These are phyloP conservation scores for Fraxinus albicans DNA, from an alignment of 305 asterid species.

Conservation along the genomic window DNA sequence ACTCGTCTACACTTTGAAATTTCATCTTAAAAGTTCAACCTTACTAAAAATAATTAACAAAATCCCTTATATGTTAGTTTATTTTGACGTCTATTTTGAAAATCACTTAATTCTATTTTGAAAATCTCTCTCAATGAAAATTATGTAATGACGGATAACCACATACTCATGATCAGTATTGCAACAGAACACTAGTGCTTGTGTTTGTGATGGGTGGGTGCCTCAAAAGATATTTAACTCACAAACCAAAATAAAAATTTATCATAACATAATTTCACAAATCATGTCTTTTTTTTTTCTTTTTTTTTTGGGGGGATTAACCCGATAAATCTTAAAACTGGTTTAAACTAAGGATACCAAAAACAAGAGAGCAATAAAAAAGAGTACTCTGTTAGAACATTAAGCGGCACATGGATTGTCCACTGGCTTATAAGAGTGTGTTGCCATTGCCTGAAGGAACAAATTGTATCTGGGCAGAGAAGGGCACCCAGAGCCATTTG, in stretches of 20 bases:
- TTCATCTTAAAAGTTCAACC: too few relatives aligned
- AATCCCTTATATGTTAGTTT: too few relatives aligned
- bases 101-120: too few relatives aligned
- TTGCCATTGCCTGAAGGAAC: not conserved
- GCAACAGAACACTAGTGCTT: not conserved
- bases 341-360: not conserved
- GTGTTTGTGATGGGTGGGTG: not conserved
- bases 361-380: not conserved
- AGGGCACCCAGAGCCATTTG: not conserved
- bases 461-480: not conserved
- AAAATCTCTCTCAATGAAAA: too few relatives aligned
- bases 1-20: too few relatives aligned
- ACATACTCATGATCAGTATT: not conserved
- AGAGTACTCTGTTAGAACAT: not conserved
- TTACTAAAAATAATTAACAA: too few relatives aligned
- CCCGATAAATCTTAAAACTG: not conserved
- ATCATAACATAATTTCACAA: constrained; percentile 9
- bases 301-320: not conserved
- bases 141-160: not conserved
- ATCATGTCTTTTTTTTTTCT: not conserved
- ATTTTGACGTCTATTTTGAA: too few relatives aligned
- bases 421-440: not conserved
- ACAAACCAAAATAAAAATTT: constrained; percentile 25
- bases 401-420: not conserved
- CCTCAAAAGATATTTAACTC: not conserved